A percentile compares a stretch with the other conserved stretches of the same genome.
Evolutionary conservation across 176 grass and related monocot genomes (phyloP).

Genomic region (Saccharum officinarum): DNA sequence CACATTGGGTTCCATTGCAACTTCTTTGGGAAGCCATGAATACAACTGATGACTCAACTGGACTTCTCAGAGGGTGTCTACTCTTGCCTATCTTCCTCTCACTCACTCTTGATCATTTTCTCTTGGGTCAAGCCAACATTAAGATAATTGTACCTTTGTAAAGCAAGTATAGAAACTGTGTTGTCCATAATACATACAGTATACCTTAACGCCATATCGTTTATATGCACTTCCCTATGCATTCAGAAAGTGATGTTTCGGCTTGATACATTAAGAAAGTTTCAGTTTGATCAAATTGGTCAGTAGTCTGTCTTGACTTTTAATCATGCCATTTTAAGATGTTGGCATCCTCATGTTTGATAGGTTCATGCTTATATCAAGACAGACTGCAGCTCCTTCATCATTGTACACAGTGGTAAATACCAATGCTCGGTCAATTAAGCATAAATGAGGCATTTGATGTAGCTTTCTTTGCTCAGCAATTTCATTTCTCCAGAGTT

Average conservation of each 20-base stretch:
- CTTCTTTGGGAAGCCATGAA: slow-evolving; percentile 96
- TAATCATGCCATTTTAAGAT: slow-evolving; percentile 10
- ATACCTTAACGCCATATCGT: background rate
- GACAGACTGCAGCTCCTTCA: slow-evolving; percentile 49
- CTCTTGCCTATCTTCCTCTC: slow-evolving; percentile 6
- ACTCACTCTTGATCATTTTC: background rate
- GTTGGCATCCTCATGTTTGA: slow-evolving; percentile 26
- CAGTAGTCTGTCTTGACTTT: background rate
- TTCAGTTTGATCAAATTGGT: background rate
- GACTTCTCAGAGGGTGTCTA: slow-evolving; percentile 65
- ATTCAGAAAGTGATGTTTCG: background rate
- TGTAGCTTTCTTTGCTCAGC: slow-evolving; percentile 12
- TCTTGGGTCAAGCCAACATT: background rate
- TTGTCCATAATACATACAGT: background rate
- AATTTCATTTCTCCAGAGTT: slow-evolving; percentile 56
- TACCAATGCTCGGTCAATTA: slow-evolving; percentile 1
- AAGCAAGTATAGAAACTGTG: background rate
- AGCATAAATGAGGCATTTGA: background rate
- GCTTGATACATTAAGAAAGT: background rate
- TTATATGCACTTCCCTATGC: background rate
- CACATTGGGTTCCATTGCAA: slow-evolving; percentile 87
- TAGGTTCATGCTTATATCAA: slow-evolving; percentile 94
- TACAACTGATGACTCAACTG: slow-evolving; percentile 80
- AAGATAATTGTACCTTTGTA: background rate
- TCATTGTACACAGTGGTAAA: slow-evolving; percentile 86